Conservation (phyloP, 495 filamentous ascomycete genomes). For the Lasiosphaeria hispida region DNA sequence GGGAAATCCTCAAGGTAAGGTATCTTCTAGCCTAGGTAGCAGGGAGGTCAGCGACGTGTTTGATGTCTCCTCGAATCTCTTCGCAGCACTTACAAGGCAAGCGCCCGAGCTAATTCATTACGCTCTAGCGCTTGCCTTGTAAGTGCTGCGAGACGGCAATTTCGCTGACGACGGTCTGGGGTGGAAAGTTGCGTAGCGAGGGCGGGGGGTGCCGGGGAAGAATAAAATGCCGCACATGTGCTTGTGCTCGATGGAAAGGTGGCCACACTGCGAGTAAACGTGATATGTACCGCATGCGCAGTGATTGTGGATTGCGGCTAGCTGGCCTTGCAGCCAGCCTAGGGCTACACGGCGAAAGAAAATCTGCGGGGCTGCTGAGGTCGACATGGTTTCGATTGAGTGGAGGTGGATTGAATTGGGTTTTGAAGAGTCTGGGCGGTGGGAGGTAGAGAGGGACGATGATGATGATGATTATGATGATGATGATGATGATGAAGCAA, state of each 20-base stretch:
- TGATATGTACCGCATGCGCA: neutral
- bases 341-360: no score
- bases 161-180: neutral
- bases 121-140: no score
- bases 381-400: neutral
- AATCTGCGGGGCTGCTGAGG: no score
- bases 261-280: neutral
- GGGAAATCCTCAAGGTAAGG: conserved; percentile 3
- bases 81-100: conserved; percentile 6
- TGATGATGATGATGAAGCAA: conserved; percentile 4
- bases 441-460: neutral
- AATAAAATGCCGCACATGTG: neutral
- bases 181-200: neutral
- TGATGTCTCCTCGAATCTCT: conserved; percentile 4
- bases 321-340: neutral
- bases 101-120: conserved; percentile 4
- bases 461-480: conserved; percentile 3
- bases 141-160: neutral
- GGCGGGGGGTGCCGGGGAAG: neutral
- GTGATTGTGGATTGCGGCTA: neutral
- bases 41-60: conserved; percentile 4
- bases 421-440: conserved; percentile 1
- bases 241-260: neutral
- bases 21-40: conserved; percentile 3
- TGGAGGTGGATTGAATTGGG: conserved; percentile 3